Percentiles rank a stretch among this genome's conserved stretches.
These are phyloP conservation scores for Zoysia japonica DNA, from an alignment of 176 grass and related monocot species.

Conservation along the genomic window DNA sequence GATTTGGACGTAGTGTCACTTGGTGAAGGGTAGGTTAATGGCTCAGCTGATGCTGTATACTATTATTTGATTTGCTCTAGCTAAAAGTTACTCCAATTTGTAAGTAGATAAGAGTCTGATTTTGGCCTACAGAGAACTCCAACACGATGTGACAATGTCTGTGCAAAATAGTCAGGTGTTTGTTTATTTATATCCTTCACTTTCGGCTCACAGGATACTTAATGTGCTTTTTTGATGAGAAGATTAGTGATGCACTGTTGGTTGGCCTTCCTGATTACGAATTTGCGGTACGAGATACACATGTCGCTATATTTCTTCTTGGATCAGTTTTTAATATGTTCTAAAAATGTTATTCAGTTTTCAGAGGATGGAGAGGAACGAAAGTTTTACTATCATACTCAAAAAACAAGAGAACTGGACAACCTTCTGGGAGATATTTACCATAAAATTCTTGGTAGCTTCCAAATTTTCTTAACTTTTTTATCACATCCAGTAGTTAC, in stretches of 20 bases:
- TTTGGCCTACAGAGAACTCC: not conserved
- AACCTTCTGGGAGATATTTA: slow-evolving; percentile 98
- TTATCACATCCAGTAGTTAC: slow-evolving; percentile 27
- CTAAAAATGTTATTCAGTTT: slow-evolving; percentile 55
- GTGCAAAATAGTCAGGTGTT: slow-evolving; percentile 1
- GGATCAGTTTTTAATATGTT: not conserved
- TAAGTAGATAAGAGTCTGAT: not conserved
- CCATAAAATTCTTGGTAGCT: slow-evolving; percentile 99
- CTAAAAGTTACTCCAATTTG: not conserved
- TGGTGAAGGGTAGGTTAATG: not conserved
- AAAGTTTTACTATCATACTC: slow-evolving; percentile 94
- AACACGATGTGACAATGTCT: not conserved
- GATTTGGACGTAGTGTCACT: not conserved
- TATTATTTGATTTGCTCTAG: not conserved
- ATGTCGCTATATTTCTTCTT: slow-evolving; percentile 23
- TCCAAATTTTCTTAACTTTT: slow-evolving; percentile 18
- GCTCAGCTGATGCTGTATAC: slow-evolving; percentile 2
- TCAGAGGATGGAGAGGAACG: slow-evolving; percentile 80
- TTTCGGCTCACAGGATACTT: slow-evolving; percentile 73
- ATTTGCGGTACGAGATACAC: slow-evolving; percentile 89
- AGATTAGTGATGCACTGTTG: slow-evolving; percentile 72
- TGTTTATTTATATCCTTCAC: slow-evolving; percentile 16
- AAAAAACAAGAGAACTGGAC: slow-evolving; percentile 95
- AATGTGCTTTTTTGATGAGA: slow-evolving; percentile 91
- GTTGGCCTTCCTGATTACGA: slow-evolving; percentile 71